Percentiles rank a stretch among this genome's conserved stretches.
Evolutionary conservation across 306 rosid genomes (phyloP).

Genomic region (Luffa acutangula): DNA sequence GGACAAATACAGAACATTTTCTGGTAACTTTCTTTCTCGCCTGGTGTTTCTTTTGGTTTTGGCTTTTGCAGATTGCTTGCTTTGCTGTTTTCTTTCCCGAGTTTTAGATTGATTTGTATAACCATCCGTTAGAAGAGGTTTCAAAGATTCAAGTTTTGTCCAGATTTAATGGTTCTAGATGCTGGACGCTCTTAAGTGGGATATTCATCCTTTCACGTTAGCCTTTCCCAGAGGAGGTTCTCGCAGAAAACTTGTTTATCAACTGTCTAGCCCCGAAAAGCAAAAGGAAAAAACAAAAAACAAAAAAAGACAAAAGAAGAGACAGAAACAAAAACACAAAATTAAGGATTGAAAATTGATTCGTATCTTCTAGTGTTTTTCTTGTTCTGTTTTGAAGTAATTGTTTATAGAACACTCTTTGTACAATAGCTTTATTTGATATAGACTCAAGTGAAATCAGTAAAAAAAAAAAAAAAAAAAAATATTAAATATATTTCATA

Average conservation of each 20-base stretch:
- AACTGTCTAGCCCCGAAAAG: neutral
- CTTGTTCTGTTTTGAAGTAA: neutral
- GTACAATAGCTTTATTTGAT: neutral
- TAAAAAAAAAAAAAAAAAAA: neutral
- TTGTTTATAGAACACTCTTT: neutral
- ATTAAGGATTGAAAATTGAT: neutral
- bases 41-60: neutral
- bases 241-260: neutral
- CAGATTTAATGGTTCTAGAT: neutral
- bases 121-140: neutral
- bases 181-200: neutral
- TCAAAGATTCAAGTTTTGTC: neutral
- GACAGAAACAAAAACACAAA: neutral
- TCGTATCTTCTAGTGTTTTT: neutral
- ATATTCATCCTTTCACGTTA: neutral
- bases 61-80: neutral
- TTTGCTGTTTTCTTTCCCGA: neutral
- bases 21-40: neutral
- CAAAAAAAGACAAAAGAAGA: neutral
- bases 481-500: neutral
- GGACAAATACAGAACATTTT: neutral
- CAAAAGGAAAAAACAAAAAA: neutral
- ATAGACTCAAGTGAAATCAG: neutral
- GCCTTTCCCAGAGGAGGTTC: neutral
- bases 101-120: neutral